Base-by-base conservation (phyloP, 2,329 filamentous ascomycete species). In the Pestalotiopsis sp. region DNA sequence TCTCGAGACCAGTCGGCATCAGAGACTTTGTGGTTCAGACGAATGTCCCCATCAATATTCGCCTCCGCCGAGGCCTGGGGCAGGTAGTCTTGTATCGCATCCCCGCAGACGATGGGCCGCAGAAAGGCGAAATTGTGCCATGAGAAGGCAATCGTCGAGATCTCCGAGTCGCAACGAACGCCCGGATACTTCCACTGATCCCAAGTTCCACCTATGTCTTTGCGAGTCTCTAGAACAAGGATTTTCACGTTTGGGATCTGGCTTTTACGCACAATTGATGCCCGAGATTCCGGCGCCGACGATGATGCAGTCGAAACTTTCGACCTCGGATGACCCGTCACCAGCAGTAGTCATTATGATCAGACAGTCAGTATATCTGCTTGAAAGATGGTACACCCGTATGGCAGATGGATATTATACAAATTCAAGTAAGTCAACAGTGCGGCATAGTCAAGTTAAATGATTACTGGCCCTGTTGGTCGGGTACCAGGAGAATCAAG, bases 131-230 rank as follows among this genome's bases (percentile, higher is more conserved):
- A 72, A 13, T 90, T 89, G 66, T 90, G 83, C 88, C 92, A 95
- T 0, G 85, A 75, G 70, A 94, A 91, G 56, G 88, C 87, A 67
- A 90, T 90, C 0, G 86, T 82, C 64, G 82, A 83, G 70, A 91
- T 84, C 6, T 24, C 26, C n/a, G 56, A 58, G 56, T 58, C 26
- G 22, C 22, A 58, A 17, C 56, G 56, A 22, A 26, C 56, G 13
- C 56, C 56, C 10, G 56, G 56, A 58, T 58, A 58, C 4, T 24
- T 58, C 22, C 22, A 58, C 56, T 26, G 26, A 35, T 58, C 56
- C 56, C 56, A 58, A 17, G 56, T 58, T 13, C 56, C 56, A 13
- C 56, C 56, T 30, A 58, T 58, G 5, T 35, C 26, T 10, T 17
- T 4, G 24, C 56, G 56, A 26, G 2, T 22, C 24, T 58, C 56